Base-by-base conservation (phyloP, 176 grass and related monocot genomes). In the Avena atlantica region DNA sequence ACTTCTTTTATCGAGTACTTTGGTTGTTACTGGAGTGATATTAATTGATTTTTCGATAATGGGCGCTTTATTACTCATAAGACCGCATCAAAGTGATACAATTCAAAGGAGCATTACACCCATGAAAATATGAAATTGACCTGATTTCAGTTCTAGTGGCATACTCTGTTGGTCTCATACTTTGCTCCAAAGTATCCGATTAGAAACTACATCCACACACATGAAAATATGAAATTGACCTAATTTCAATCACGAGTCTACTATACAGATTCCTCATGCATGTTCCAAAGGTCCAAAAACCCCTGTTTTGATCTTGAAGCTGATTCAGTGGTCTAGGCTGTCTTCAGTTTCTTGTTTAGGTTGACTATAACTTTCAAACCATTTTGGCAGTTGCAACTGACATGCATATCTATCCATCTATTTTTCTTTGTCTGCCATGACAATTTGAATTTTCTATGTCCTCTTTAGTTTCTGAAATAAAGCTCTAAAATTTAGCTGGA, bases 161-260 rank as follows among this genome's bases (percentile, higher is more conserved):
- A 64, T 64, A 27, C 14, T 63, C 4, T 80, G 40, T 64, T 29
- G 37, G 21, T 48, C 42, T 64, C 40, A 27, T 64, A 63, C n/a
- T 64, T 64, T 47, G 21, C 78, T 64, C 58, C 13, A 10, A 80
- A 17, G 7, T 48, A 64, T 80, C 5, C 45, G 58, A 27, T 63
- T 45, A 27, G 40, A 64, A 80, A 15, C 74, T 64, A 20, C 24
- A 77, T 34, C 15, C 4, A 6, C 27, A 71, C 68, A 16, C 27
- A 36, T 77, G 40, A 48, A 80, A 80, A 13, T 64, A 36, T 77
- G 58, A 25, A 64, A 80, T 14, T 64, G 37, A 27, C 13, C 13
- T 17, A 21, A 80, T 80, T 80, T 48, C 21, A 44, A 25, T 11
- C 51, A 80, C 47, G n/a, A 63, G n/a, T 14, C 78, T 76, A 55